These are phyloP conservation scores for Aspergillus phoenicis DNA, from an alignment of 2,329 filamentous ascomycete genomes.

Conservation along the genomic window DNA sequence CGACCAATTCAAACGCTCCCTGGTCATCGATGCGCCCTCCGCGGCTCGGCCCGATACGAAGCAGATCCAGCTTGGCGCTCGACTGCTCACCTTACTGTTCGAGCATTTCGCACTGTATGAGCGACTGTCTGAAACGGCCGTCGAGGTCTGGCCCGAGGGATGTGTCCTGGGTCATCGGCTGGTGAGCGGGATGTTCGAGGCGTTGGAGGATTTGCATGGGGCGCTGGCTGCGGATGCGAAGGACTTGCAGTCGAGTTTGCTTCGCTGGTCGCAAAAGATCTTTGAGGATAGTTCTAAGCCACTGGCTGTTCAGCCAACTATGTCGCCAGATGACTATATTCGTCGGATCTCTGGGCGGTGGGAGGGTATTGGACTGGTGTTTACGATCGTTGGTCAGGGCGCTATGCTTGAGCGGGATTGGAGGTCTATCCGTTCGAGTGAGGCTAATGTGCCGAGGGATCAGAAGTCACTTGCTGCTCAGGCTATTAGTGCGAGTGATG, in stretches of 20 bases:
- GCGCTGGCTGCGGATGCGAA: slow-evolving; percentile 9
- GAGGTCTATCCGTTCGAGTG: slow-evolving; percentile 2
- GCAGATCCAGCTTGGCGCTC: slow-evolving; percentile 27
- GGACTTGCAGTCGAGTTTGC: slow-evolving; percentile 10
- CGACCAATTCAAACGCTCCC: neutral
- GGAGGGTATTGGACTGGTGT: slow-evolving; percentile 29
- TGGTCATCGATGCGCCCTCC: neutral
- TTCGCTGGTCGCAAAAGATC: slow-evolving; percentile 19
- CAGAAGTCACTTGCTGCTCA: slow-evolving; percentile 14
- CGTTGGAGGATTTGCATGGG: slow-evolving; percentile 22
- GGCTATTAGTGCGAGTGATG: slow-evolving; percentile 31
- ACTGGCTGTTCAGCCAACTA: slow-evolving; percentile 20
- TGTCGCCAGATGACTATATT: slow-evolving; percentile 25
- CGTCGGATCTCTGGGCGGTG: slow-evolving; percentile 21
- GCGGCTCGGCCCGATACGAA: slow-evolving; percentile 11
- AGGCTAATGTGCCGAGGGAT: slow-evolving; percentile 13
- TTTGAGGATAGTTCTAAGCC: slow-evolving; percentile 24
- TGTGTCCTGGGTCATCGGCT: slow-evolving; percentile 25
- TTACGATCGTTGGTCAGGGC: slow-evolving; percentile 22
- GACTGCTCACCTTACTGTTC: slow-evolving; percentile 21
- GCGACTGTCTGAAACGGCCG: slow-evolving; percentile 17
- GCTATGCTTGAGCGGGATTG: slow-evolving; percentile 16
- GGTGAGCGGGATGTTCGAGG: slow-evolving; percentile 21
- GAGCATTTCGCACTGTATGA: slow-evolving; percentile 26
- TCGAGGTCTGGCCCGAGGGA: slow-evolving; percentile 23